Percentiles rank a stretch among this genome's conserved stretches.
These are phyloP conservation scores for Potentilla sterilis DNA, from an alignment of 306 rosid genomes.

Conservation along the genomic window DNA sequence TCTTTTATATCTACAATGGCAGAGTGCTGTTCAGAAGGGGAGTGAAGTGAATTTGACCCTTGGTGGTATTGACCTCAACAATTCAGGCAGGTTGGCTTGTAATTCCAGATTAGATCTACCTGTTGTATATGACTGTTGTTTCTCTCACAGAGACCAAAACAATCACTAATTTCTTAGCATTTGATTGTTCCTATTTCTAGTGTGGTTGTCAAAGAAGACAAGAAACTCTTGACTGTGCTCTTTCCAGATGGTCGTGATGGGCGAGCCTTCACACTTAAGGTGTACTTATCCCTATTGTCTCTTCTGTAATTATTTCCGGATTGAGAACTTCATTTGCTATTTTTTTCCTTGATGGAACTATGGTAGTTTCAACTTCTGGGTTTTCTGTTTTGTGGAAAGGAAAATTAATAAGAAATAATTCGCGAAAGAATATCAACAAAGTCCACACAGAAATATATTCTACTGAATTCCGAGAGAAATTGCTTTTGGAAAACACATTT, in stretches of 20 bases:
- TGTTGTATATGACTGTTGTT: constrained; percentile 15
- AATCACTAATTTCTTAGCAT: constrained; percentile 34
- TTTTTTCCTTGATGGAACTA: neutral
- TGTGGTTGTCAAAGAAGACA: constrained; percentile 87
- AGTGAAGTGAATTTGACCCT: constrained; percentile 93
- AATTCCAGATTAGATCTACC: constrained; percentile 26
- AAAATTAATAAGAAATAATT: neutral
- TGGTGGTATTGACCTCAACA: constrained; percentile 99
- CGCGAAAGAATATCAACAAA: neutral
- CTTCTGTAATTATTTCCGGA: neutral
- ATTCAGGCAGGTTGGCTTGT: constrained; percentile 99
- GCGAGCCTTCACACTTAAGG: constrained; percentile 95
- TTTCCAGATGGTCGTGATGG: constrained; percentile 98
- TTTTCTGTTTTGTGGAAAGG: neutral
- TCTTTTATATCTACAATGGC: constrained; percentile 18
- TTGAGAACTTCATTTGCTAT: neutral
- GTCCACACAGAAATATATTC: neutral
- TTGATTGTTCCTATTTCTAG: constrained; percentile 48
- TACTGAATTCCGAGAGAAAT: neutral
- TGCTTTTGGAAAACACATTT: neutral
- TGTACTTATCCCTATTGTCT: constrained; percentile 24
- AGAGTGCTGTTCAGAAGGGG: constrained; percentile 76
- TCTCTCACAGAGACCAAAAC: constrained; percentile 10
- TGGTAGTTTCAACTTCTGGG: neutral
- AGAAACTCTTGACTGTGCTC: constrained; percentile 88